Conservation (phyloP, 2,329 filamentous ascomycete species). For the Cladosporium halotolerans region DNA sequence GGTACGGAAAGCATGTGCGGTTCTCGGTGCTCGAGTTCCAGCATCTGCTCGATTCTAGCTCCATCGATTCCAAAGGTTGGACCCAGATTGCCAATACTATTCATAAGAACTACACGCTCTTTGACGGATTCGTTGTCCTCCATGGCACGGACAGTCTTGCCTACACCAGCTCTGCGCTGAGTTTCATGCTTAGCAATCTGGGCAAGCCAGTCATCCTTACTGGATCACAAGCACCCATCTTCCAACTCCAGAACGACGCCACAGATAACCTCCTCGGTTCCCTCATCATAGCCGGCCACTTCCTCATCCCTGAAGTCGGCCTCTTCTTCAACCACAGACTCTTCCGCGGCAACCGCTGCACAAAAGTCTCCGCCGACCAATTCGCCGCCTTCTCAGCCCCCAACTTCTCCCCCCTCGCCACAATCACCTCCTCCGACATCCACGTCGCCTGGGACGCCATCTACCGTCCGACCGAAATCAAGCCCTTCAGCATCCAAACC, state of each 20-base stretch:
- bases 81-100: constrained; percentile 75
- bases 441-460: constrained; percentile 76
- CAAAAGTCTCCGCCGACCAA: constrained; percentile 78
- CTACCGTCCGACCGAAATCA: constrained; percentile 56
- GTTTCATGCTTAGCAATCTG: constrained; percentile 86
- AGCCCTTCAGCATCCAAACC: constrained; percentile 39
- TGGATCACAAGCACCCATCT: constrained; percentile 66
- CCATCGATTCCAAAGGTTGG: constrained; percentile 82
- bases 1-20: constrained; percentile 73
- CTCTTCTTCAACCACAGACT: constrained; percentile 90
- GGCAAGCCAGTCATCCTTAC: constrained; percentile 89
- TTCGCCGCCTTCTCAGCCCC: constrained; percentile 85
- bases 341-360: constrained; percentile 80
- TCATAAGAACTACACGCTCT: constrained; percentile 76
- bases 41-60: constrained; percentile 80
- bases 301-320: constrained; percentile 87
- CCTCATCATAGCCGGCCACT: constrained; percentile 83
- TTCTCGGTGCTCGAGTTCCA: constrained; percentile 82
- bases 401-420: constrained; percentile 76
- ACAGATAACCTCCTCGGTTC: constrained; percentile 85
- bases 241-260: constrained; percentile 83
- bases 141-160: constrained; percentile 84
- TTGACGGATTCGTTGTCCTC: constrained; percentile 84
- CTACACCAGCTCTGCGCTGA: constrained; percentile 83
- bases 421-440: constrained; percentile 54